Base-by-base conservation (phyloP, 495 filamentous ascomycete genomes). In the Aspergillus conjunctus region DNA sequence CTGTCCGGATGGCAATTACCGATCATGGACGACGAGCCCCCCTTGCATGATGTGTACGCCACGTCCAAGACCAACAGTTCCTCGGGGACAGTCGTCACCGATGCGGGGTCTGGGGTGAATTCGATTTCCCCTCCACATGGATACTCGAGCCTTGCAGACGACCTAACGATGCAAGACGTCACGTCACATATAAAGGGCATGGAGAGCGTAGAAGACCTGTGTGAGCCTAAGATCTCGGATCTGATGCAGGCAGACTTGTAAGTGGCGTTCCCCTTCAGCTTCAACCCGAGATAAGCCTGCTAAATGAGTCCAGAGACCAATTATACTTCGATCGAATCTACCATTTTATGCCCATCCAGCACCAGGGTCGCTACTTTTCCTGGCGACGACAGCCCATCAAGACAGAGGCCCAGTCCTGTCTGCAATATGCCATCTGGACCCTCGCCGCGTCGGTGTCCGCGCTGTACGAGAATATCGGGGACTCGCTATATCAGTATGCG, bases 361-460 rank as follows among this genome's bases (percentile, higher is more conserved):
- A 82, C 56, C 70, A 78, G 60, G 20, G 59, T 30, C 64, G 69
- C 12, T 73, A 72, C 51, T 58, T 66, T 3, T 50, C 63, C 4
- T 67, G 62, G 67, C 30, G 54, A 9, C 63, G 56, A 50, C 18
- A 46, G 2, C 20, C 26, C 1, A 14, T 21, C 5, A 62, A 70
- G 33, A 66, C 68, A 17, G 61, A 63, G 3, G 57, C 74, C 12
- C 65, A 64, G 12, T 56, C 65, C 20, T 80, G 74, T 56, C 67
- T 84, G 12, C 77, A 81, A 56, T 76, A 77, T 62, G 80, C 81
- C 31, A 82, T 83, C 77, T 81, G 81, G 79, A 79, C 80, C 0
- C 63, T 79, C 4, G 79, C 79, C 10, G 75, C 75, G 21, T 73
- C 75, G 0, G 58, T 80, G 9, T 84, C 81, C 4, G 72, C 76